Evolutionary conservation across 345 rosid species (phyloP).

Genomic region (Sonneratia alba): DNA sequence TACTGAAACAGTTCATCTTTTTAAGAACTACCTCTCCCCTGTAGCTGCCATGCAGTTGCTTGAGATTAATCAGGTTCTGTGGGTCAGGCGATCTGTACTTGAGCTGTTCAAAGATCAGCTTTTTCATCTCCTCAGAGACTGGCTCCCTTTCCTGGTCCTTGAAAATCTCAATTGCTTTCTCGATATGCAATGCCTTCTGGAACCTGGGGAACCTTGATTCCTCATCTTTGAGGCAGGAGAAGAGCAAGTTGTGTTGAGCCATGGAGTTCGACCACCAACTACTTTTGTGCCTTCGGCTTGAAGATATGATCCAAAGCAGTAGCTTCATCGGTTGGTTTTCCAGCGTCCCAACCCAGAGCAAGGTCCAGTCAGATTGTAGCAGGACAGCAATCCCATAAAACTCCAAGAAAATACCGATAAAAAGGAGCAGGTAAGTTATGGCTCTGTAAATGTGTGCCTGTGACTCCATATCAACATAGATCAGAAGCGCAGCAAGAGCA

Average conservation of each 20-base stretch:
- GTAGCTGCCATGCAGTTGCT: background rate
- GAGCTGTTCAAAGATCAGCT: background rate
- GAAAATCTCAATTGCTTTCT: background rate
- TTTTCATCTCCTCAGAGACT: background rate
- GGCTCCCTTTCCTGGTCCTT: background rate
- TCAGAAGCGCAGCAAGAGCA: background rate
- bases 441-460: too few species aligned
- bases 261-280: background rate
- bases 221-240: constrained; percentile 1
- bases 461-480: too few species aligned
- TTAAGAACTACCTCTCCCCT: background rate
- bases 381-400: background rate
- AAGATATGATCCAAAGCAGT: too few species aligned
- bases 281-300: too few species aligned
- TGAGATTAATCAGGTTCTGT: background rate
- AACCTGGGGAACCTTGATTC: background rate
- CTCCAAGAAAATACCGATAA: constrained; percentile 11
- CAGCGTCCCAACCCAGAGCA: background rate
- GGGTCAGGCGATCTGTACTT: background rate
- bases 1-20: too few species aligned
- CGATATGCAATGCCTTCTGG: background rate
- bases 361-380: constrained; percentile 11
- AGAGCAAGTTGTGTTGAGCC: background rate
- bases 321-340: too few species aligned
- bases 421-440: background rate